phyloP scores from a whole-genome alignment of 2,329 filamentous ascomycete species.

The Nannizzia gypsea region DNA sequence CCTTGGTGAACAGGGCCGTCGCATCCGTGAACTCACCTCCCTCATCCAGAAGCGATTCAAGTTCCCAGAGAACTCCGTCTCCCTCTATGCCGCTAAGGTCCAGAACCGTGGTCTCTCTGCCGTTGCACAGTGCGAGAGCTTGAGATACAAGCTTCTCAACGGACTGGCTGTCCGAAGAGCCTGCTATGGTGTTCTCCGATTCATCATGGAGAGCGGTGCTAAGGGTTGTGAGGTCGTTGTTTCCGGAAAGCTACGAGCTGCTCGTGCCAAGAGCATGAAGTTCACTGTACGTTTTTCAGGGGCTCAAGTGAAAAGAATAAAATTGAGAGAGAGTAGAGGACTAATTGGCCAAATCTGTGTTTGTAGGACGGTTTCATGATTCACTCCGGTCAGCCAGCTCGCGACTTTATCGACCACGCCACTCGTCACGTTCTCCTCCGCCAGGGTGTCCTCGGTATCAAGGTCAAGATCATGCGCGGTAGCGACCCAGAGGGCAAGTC shows the following conservation, averaged over 20 bases:
- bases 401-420: constrained; percentile 98
- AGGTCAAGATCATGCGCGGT: constrained; percentile 99
- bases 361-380: constrained; percentile 99
- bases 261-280: constrained; percentile 99
- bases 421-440: constrained; percentile 99
- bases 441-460: constrained; percentile 99
- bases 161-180: constrained; percentile 96
- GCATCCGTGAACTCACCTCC: constrained; percentile 99
- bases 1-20: constrained; percentile 97
- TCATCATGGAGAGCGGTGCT: constrained; percentile 99
- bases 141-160: constrained; percentile 99
- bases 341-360: background rate
- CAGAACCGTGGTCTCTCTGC: constrained; percentile 99
- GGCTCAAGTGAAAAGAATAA: background rate
- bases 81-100: constrained; percentile 99
- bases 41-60: constrained; percentile 99
- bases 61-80: constrained; percentile 99
- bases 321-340: background rate
- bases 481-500: constrained; percentile 99
- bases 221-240: constrained; percentile 99
- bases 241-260: constrained; percentile 96
- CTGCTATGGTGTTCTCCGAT: constrained; percentile 99
- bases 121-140: constrained; percentile 99
- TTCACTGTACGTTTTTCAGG: constrained; percentile 62
- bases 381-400: constrained; percentile 98